Percentiles rank a stretch among this genome's conserved stretches.
These are phyloP conservation scores for Trypanosoma caninum DNA, from an alignment of 208 protist genomes.

Conservation along the genomic window DNA sequence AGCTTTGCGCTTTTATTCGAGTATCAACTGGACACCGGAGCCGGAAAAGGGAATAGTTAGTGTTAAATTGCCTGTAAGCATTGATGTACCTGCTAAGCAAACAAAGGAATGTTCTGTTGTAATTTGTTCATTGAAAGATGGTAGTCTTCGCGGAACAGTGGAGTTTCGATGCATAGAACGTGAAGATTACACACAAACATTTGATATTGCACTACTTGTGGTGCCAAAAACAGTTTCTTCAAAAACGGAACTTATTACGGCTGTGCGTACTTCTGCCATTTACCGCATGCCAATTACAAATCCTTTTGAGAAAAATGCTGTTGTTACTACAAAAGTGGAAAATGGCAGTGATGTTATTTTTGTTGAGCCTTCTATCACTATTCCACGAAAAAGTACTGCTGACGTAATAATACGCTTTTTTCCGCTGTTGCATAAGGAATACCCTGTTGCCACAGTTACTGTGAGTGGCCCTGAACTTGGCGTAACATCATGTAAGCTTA, in stretches of 20 bases:
- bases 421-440: constrained; percentile 75
- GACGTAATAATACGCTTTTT: constrained; percentile 83
- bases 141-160: constrained; percentile 60
- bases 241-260: constrained; percentile 69
- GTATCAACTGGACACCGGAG: constrained; percentile 62
- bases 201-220: constrained; percentile 73
- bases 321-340: constrained; percentile 58
- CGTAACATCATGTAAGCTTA: constrained; percentile 62
- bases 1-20: constrained; percentile 83
- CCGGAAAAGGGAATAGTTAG: constrained; percentile 50
- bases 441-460: constrained; percentile 54
- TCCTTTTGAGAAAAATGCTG: constrained; percentile 76
- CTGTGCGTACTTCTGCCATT: constrained; percentile 66
- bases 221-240: constrained; percentile 27
- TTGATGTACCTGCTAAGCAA: constrained; percentile 86
- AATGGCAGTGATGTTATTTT: constrained; percentile 49
- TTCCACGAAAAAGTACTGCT: constrained; percentile 53
- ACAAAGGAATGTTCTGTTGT: constrained; percentile 69
- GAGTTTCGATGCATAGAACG: constrained; percentile 53
- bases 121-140: constrained; percentile 82
- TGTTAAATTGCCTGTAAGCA: constrained; percentile 51
- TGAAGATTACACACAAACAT: constrained; percentile 87
- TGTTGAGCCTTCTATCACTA: constrained; percentile 49
- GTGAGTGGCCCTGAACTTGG: constrained; percentile 86
- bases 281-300: constrained; percentile 87